Base-by-base conservation (phyloP, 1,139 yeast species). In the Hyphopichia buzzinii region DNA sequence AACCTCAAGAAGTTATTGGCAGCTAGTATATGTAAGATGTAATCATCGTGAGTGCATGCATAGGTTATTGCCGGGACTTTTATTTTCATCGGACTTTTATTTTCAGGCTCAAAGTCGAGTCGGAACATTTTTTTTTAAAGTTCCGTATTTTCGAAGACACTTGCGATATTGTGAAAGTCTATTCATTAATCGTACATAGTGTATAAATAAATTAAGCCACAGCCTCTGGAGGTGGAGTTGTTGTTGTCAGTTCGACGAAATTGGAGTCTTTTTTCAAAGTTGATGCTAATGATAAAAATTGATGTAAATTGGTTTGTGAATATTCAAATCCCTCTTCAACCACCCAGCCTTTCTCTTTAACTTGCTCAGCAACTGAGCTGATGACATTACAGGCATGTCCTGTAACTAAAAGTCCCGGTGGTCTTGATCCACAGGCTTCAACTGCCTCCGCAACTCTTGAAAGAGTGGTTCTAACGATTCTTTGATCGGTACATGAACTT, bases 401-500 rank as follows among this genome's bases (percentile, higher is more conserved):
- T 1, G 89, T 77, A 2, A 92, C 84, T 31, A 92, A 67, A 39
- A 92, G 65, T 0, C 98, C 97, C 0, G 98, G 98, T 1, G 98
- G 98, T 43, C 96, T 71, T 10, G 94, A 84, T 0, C 96, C 97
- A 34, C 81, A 77, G n/a, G 76, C 77, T 45, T 83, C 84, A 2
- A 89, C 77, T 1, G 94, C 95, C 23, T 72, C 79, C 0, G 82
- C 83, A 2, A 89, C 78, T 43, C 81, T 64, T 34, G 71, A 69
- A 35, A 92, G 63, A 2, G 79, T 74, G 0, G 96, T 86, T 44
- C 96, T 68, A 4, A 90, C 81, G 10, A 90, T 72, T 39, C 98
- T 64, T 62, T 92, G 97, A 54, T 90, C 98, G 0, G 94, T 90
- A 58, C 97, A 88, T 14, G 94, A 83, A 0, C 97, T 96, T 40